These are phyloP conservation scores for Grifola frondosa DNA, from an alignment of 1,284 basidiomycete species.

Conservation along the genomic window DNA sequence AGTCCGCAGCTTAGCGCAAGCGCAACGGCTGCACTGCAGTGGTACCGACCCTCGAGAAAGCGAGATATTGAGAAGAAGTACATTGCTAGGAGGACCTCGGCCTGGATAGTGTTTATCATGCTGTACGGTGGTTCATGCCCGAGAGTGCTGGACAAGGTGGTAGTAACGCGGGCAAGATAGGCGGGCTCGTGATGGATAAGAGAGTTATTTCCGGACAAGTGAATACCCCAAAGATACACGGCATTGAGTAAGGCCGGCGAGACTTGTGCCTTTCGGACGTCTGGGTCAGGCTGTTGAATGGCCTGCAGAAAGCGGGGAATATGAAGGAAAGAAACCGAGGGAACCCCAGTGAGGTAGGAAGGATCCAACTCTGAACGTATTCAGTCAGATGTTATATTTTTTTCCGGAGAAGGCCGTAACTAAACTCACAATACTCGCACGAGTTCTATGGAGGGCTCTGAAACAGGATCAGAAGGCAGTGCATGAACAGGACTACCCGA, in stretches of 20 bases:
- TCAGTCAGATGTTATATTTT: conserved; percentile 8
- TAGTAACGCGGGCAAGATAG: conserved; percentile 31
- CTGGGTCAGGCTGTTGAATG: conserved; percentile 15
- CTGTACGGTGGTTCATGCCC: conserved; percentile 33
- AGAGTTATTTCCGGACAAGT: conserved; percentile 20
- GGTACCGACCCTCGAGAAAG: conserved; percentile 43
- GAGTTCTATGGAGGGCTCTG: conserved; percentile 19
- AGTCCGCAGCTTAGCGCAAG: conserved; percentile 36
- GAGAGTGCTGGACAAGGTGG: conserved; percentile 30
- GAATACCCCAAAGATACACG: conserved; percentile 31
- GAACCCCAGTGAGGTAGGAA: conserved; percentile 38
- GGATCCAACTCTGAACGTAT: conserved; percentile 37
- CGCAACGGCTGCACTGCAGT: conserved; percentile 41
- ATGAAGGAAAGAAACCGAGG: conserved; percentile 24
- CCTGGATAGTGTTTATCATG: conserved; percentile 43
- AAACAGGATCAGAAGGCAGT: conserved; percentile 11
- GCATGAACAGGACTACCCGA: conserved; percentile 3
- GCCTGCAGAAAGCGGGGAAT: conserved; percentile 17
- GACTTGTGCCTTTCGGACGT: conserved; percentile 18
- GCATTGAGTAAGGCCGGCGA: conserved; percentile 28
- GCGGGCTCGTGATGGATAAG: conserved; percentile 21
- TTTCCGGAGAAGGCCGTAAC: not conserved
- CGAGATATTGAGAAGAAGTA: conserved; percentile 43
- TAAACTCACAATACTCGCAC: conserved; percentile 22
- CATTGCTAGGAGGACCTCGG: conserved; percentile 44